Base-by-base conservation (phyloP, 192 early-diverging fungal genomes). In the Coemansia sp. region DNA sequence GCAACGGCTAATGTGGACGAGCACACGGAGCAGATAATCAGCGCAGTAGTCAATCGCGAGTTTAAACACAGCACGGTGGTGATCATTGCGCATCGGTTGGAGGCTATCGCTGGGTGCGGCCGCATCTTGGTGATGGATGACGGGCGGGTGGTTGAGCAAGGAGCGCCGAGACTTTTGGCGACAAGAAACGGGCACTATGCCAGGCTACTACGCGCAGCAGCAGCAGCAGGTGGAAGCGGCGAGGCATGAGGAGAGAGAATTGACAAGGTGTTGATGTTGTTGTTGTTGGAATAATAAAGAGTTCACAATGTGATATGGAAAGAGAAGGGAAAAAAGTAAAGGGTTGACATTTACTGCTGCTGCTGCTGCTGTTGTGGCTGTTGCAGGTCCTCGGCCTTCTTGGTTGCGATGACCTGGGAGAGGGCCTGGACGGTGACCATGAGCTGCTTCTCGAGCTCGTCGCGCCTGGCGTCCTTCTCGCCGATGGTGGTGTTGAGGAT, bases 11-110 rank as follows among this genome's bases (percentile, higher is more conserved):
- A 54, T 24, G 50, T 85, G 14, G 72, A 87, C 45, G 50, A 54
- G 16, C 67, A 35, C 4, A 80, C 78, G 2, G 88, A 90, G 62
- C 69, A 50, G 8, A 74, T 72, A 27, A 85, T 92, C 48, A 86
- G 86, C 51, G 44, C 78, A 27, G 77, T 86, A 1, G 74, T 92
- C 37, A 76, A 79, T 16, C 34, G 39, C 1, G 74, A 86, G 59
- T 87, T 90, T 54, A 68, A 40, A 13, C 68, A 84, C 36, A 84
- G 85, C 76, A 92, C 91, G 3, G 83, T 91, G 56, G 59, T 91
- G 56, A 88, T 85, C 24, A 90, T 92, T 74, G 90, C 90, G 2
- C 90, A 92, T 60, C 82, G 89, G 9, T 81, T 91, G 57, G 87
- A 91, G 68, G 84, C 86, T 6, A 77, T 88, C 39, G 72, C 83